Percentiles rank a stretch among this genome's conserved stretches.
Conservation (phyloP, 1,284 basidiomycete species). For the Leccinum brunneo-olivaceum region DNA sequence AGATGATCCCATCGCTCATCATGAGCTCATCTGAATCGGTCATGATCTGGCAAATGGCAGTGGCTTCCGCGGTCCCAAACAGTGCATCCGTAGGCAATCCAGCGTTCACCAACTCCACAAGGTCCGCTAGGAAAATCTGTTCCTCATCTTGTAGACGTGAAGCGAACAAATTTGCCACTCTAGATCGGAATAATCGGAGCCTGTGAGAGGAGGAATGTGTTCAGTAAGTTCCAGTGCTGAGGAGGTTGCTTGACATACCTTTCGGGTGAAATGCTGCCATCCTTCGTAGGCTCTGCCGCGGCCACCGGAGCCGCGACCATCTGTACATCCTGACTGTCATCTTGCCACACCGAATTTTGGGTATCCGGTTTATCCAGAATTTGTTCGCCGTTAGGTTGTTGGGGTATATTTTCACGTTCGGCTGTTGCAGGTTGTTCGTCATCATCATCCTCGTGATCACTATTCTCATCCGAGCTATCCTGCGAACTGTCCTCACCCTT, state of each 20-base stretch:
- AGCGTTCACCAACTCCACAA: slow-evolving; percentile 77
- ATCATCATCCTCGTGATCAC: slow-evolving; percentile 33
- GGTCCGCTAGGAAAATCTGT: slow-evolving; percentile 61
- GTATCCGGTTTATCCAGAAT: slow-evolving; percentile 28
- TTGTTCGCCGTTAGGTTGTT: slow-evolving; percentile 22
- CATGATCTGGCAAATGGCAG: slow-evolving; percentile 72
- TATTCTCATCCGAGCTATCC: slow-evolving; percentile 42
- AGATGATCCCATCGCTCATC: slow-evolving; percentile 77
- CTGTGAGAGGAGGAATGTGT: slow-evolving; percentile 33
- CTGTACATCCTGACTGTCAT: slow-evolving; percentile 56
- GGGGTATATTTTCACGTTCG: slow-evolving; percentile 48
- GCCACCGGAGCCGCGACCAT: slow-evolving; percentile 46
- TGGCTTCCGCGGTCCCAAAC: slow-evolving; percentile 80
- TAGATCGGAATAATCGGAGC: slow-evolving; percentile 70
- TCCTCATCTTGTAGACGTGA: slow-evolving; percentile 70
- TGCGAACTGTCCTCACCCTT: slow-evolving; percentile 34
- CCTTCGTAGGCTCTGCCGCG: slow-evolving; percentile 31
- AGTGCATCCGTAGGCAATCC: slow-evolving; percentile 63
- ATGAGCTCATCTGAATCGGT: slow-evolving; percentile 80
- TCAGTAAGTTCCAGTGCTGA: neutral
- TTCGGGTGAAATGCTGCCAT: slow-evolving; percentile 44
- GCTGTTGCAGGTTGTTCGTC: slow-evolving; percentile 38
- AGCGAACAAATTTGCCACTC: slow-evolving; percentile 67
- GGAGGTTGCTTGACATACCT: slow-evolving; percentile 38
- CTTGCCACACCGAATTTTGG: slow-evolving; percentile 52